Base-by-base conservation (phyloP, 176 grass and related monocot species). In the Aechmea fasciata region DNA sequence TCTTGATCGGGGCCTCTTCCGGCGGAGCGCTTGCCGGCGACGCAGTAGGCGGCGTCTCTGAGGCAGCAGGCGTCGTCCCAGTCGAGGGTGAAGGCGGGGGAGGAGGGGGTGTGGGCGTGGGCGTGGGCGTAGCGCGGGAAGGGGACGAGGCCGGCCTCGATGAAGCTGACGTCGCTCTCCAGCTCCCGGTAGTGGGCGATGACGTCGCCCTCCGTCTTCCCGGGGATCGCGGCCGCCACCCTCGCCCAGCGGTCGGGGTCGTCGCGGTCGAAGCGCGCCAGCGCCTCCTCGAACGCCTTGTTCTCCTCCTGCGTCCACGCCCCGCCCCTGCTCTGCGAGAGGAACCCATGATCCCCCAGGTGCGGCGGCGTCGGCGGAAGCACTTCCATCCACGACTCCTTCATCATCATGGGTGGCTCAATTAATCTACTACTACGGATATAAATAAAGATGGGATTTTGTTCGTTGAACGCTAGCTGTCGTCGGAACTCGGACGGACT, bases 241-340 rank as follows among this genome's bases (percentile, higher is more conserved):
- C 41, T 70, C 53, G 82, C 83, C 88, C 88, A 97, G 10, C 89
- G 73, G 50, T 97, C 84, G 1, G 89, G 89, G n/a, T 83, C 83
- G 70, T 83, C 81, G 4, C 62, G 61, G 74, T 96, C 84, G 68
- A 87, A 81, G 2, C 51, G 68, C 13, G 93, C 93, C 12, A 97
- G 71, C 26, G 81, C 93, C 41, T 87, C 75, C 81, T 97, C 93
- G 69, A 97, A 97, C 24, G 65, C 47, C 78, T 96, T 96, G 88
- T 96, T 96, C 85, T 96, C 95, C 54, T 86, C 67, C 9, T 17
- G 73, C 51, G 90, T 88, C 95, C 95, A 99, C 19, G 48, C 73
- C 3, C 65, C 80, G 13, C 51, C 78, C 54, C 47, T 64, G 50
- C 75, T 77, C 62, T 77, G 79, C 64, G 69, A 2, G 57, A 86